Evolutionary conservation across 495 filamentous ascomycete genomes (phyloP).

Genomic region (Neurospora pannonica): DNA sequence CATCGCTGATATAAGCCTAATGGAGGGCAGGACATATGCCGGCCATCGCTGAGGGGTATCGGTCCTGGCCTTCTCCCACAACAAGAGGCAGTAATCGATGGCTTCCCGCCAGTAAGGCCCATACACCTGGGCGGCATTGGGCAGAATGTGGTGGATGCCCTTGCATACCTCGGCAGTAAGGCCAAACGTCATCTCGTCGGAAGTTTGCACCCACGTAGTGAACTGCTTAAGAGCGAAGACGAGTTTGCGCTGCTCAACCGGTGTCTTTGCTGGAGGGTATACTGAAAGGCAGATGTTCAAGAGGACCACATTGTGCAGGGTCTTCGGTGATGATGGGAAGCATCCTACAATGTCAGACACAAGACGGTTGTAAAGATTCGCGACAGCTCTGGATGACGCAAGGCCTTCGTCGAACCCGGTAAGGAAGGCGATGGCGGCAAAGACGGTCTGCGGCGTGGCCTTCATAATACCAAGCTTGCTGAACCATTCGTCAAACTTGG

Average conservation of each 20-base stretch:
- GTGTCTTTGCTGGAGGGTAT: constrained; percentile 33
- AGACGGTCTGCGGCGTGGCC: constrained; percentile 30
- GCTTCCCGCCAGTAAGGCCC: constrained; percentile 74
- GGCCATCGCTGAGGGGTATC: constrained; percentile 30
- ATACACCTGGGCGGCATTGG: constrained; percentile 65
- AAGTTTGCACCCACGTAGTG: constrained; percentile 52
- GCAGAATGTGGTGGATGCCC: constrained; percentile 54
- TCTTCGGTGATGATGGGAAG: constrained; percentile 24
- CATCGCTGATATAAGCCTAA: constrained; percentile 59
- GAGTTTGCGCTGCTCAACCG: constrained; percentile 66
- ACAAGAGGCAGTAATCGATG: constrained; percentile 45
- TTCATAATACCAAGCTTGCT: constrained; percentile 27
- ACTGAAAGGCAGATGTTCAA: constrained; percentile 35
- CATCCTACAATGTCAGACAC: constrained; percentile 44
- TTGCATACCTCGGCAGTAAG: constrained; percentile 55
- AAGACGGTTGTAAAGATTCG: constrained; percentile 42
- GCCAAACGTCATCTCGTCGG: constrained; percentile 36
- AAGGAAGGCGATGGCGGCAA: constrained; percentile 43
- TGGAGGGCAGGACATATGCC: constrained; percentile 55
- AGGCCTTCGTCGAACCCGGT: constrained; percentile 42
- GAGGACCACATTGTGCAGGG: constrained; percentile 30
- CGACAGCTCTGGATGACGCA: constrained; percentile 30
- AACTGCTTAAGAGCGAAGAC: constrained; percentile 78
- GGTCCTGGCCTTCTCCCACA: constrained; percentile 40
- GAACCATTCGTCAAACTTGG: constrained; percentile 35